Base-by-base conservation (phyloP, 495 filamentous ascomycete species). In the Aspergillus funiculosus region DNA sequence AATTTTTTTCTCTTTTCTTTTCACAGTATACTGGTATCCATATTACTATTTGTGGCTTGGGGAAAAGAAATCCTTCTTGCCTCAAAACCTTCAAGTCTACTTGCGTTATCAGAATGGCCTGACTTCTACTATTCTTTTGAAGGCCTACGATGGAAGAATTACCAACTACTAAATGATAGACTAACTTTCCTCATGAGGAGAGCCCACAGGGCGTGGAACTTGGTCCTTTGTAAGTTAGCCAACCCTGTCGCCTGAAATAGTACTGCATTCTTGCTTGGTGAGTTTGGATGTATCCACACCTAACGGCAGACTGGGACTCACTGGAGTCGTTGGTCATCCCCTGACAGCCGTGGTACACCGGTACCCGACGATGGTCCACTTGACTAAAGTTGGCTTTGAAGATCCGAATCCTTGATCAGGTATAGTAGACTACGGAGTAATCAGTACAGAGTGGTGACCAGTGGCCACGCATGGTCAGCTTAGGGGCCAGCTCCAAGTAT, bases 181-280 rank as follows among this genome's bases (percentile, higher is more conserved):
- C 10, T 19, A 8, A 28, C 9, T 13, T 15, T 11, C 28, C 13
- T 7, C 27, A 22, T 41, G 17, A 13, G 27, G 24, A 48, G 28
- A 36, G 46, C 43, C 35, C 39, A 45, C 38, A 52, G 13, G 24
- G 41, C 28, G 32, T 50, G 48, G 43, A 40, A 46, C 41, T 50
- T 42, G 25, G 36, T 25, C 40, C 21, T 48, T 22, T 55, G 29
- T 37, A 34, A 31, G 22, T 44, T 37, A 45, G 36, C 43, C 25
- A 36, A 47, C 43, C 43, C 43, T 44, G 46, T 56, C 46, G 48
- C 48, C 46, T 47, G 48, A 54, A 58, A 58, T 58, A 58, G 51
- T 44, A 51, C 51, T 38, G 32, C 27, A n/a, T 46, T 37, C 38
- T 39, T 42, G 50, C 47, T 43, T 54, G 54, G 52, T 51, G 50